Conservation (phyloP, 1,284 basidiomycete species). For the Rhodotorula sp. region DNA sequence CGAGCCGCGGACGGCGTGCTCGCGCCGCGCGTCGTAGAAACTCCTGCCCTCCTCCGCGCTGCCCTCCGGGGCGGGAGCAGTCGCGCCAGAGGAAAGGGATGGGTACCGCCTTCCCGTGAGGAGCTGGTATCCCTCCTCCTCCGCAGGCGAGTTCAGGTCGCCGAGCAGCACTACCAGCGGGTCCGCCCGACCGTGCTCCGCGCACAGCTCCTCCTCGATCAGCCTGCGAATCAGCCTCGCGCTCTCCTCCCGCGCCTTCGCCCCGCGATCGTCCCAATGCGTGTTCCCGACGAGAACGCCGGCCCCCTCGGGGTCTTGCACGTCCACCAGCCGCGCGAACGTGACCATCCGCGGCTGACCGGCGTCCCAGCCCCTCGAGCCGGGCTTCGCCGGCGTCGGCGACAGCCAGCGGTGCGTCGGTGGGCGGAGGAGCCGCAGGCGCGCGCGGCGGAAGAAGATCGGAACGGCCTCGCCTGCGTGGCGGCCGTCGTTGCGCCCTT, state of each 20-base stretch:
- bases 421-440: slow-evolving; percentile 30
- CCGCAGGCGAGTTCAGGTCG: slow-evolving; percentile 43
- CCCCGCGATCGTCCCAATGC: slow-evolving; percentile 45
- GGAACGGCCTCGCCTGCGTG: slow-evolving; percentile 41
- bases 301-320: background rate
- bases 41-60: background rate
- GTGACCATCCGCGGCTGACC: slow-evolving; percentile 42
- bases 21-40: slow-evolving; percentile 30
- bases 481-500: slow-evolving; percentile 39
- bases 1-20: slow-evolving; percentile 10
- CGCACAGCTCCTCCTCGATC: slow-evolving; percentile 1
- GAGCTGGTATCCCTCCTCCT: slow-evolving; percentile 42
- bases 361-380: slow-evolving; percentile 43
- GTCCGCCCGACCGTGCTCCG: background rate
- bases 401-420: slow-evolving; percentile 43
- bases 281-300: slow-evolving; percentile 38
- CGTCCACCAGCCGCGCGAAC: slow-evolving; percentile 23
- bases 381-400: slow-evolving; percentile 34
- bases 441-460: slow-evolving; percentile 41
- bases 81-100: no score
- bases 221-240: slow-evolving; percentile 36
- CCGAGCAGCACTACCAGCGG: slow-evolving; percentile 41
- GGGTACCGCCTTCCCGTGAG: slow-evolving; percentile 37
- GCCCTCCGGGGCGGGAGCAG: no score
- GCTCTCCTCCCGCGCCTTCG: slow-evolving; percentile 33